These are phyloP conservation scores for Gonapodya prolifera DNA, from an alignment of 192 early-diverging fungal genomes.

Conservation along the genomic window DNA sequence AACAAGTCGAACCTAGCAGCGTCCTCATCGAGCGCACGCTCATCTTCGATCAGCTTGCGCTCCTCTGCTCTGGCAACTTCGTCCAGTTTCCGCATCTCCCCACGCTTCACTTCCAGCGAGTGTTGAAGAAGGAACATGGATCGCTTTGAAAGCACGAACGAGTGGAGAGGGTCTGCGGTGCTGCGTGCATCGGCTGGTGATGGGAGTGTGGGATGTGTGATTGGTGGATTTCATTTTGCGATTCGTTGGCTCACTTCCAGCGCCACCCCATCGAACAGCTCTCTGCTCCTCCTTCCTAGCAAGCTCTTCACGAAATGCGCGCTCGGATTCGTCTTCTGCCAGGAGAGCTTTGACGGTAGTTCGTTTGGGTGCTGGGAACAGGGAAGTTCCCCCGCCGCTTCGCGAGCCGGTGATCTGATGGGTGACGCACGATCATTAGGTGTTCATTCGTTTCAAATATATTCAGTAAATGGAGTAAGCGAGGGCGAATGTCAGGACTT, in stretches of 20 bases:
- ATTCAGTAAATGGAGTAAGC: background rate
- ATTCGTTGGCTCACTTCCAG: background rate
- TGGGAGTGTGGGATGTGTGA: constrained; percentile 4
- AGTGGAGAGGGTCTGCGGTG: constrained; percentile 41
- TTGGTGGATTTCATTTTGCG: background rate
- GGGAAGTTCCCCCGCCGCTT: too few relatives aligned
- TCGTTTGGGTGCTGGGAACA: constrained; percentile 21
- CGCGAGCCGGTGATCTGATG: too few relatives aligned
- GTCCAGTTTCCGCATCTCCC: constrained; percentile 45
- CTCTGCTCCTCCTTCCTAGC: constrained; percentile 35
- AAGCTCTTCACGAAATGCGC: constrained; percentile 30
- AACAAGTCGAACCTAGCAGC: constrained; percentile 47
- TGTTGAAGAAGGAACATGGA: constrained; percentile 50
- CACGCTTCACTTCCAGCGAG: constrained; percentile 40
- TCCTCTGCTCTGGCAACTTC: constrained; percentile 44
- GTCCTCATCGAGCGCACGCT: constrained; percentile 45
- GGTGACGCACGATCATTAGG: constrained; percentile 28
- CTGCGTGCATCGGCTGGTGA: constrained; percentile 32
- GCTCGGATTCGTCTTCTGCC: constrained; percentile 38
- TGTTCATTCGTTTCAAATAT: constrained; percentile 23
- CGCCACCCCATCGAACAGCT: constrained; percentile 12
- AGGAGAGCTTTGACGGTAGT: constrained; percentile 41
- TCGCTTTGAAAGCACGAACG: constrained; percentile 43
- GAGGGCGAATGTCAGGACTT: background rate
- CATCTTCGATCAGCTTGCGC: constrained; percentile 45